Conservation (phyloP, 176 grass and related monocot genomes). For the Metroxylon sagu region DNA sequence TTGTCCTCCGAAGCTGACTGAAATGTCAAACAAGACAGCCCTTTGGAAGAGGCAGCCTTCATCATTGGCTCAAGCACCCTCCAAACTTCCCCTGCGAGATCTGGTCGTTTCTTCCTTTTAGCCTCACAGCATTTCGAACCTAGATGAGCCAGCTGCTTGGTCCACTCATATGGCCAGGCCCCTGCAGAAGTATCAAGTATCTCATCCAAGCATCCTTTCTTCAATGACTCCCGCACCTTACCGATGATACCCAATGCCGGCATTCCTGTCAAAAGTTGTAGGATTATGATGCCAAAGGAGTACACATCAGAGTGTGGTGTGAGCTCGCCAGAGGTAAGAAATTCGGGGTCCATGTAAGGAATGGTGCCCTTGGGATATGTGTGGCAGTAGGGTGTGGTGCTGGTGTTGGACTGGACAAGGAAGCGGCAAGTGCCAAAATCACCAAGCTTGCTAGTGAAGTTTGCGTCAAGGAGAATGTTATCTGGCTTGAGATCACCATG, state of each 20-base stretch:
- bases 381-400: slow-evolving; percentile 27
- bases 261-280: slow-evolving; percentile 62
- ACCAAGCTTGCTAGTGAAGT: slow-evolving; percentile 61
- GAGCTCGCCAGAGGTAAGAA: slow-evolving; percentile 36
- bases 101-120: slow-evolving; percentile 12
- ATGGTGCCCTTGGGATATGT: slow-evolving; percentile 29
- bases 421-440: slow-evolving; percentile 43
- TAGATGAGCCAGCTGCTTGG: slow-evolving; percentile 54
- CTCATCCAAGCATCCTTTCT: slow-evolving; percentile 38
- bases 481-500: slow-evolving; percentile 61
- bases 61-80: slow-evolving; percentile 3
- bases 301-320: slow-evolving; percentile 52
- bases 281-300: slow-evolving; percentile 69
- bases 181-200: slow-evolving; percentile 52
- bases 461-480: slow-evolving; percentile 68
- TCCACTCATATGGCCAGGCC: slow-evolving; percentile 64
- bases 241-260: slow-evolving; percentile 28
- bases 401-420: slow-evolving; percentile 22
- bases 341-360: slow-evolving; percentile 51
- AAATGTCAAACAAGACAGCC: background rate
- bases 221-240: slow-evolving; percentile 46
- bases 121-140: slow-evolving; percentile 15
- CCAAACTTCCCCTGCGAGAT: slow-evolving; percentile 8
- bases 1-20: background rate
- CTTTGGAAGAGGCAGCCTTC: background rate